Evolutionary conservation across 2,329 filamentous ascomycete genomes (phyloP).

Genomic region (Paecilomyces sp.): DNA sequence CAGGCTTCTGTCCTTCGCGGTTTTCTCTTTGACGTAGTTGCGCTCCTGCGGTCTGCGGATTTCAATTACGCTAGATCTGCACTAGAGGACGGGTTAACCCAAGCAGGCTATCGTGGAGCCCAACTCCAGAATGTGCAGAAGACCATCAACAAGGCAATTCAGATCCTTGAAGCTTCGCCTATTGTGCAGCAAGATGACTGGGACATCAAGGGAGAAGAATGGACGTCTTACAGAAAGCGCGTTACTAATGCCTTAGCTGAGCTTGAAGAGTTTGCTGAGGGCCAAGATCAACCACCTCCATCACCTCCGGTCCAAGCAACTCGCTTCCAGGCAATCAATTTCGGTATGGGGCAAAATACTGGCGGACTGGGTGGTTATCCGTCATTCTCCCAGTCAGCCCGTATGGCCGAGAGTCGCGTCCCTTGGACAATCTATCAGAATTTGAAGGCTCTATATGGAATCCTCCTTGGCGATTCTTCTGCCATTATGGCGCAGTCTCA

Average conservation of each 20-base stretch:
- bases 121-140: slow-evolving; percentile 73
- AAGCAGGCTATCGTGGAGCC: slow-evolving; percentile 63
- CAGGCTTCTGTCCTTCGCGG: slow-evolving; percentile 69
- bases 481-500: slow-evolving; percentile 71
- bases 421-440: slow-evolving; percentile 89
- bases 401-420: slow-evolving; percentile 74
- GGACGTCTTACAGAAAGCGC: slow-evolving; percentile 74
- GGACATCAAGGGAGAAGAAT: slow-evolving; percentile 75
- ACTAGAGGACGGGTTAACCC: slow-evolving; percentile 54
- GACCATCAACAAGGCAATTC: slow-evolving; percentile 61
- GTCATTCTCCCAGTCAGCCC: slow-evolving; percentile 59
- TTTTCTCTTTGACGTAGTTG: slow-evolving; percentile 59
- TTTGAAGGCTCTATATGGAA: slow-evolving; percentile 70
- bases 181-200: slow-evolving; percentile 59
- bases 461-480: slow-evolving; percentile 67
- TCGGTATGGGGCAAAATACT: slow-evolving; percentile 30
- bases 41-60: slow-evolving; percentile 64
- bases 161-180: slow-evolving; percentile 67
- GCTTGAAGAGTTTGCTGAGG: slow-evolving; percentile 73
- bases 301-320: slow-evolving; percentile 32
- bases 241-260: slow-evolving; percentile 62
- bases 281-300: slow-evolving; percentile 47
- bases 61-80: slow-evolving; percentile 68
- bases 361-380: slow-evolving; percentile 40
- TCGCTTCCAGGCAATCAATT: slow-evolving; percentile 42